These are phyloP conservation scores for Didymella glomerata DNA, from an alignment of 2,329 filamentous ascomycete genomes.

Conservation along the genomic window DNA sequence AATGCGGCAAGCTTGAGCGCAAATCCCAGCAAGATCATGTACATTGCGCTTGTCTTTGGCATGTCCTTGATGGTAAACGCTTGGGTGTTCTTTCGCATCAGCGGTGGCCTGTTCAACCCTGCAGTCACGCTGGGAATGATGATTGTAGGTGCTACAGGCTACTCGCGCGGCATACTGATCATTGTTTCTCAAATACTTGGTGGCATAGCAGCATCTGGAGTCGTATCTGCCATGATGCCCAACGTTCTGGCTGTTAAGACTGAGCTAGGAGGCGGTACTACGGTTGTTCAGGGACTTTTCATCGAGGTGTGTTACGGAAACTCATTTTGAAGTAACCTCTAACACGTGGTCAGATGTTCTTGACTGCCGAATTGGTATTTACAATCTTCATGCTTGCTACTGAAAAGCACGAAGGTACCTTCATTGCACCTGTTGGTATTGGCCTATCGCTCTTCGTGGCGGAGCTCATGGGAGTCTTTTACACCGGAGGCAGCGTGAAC, in stretches of 20 bases:
- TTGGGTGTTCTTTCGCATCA: constrained; percentile 6
- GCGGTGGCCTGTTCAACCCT: neutral
- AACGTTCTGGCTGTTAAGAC: constrained; percentile 55
- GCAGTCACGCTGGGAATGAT: constrained; percentile 14
- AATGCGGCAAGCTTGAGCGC: constrained; percentile 24
- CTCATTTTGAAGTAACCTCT: neutral
- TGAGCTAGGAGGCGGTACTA: constrained; percentile 51
- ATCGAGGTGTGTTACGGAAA: constrained; percentile 15
- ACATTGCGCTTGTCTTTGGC: constrained; percentile 44
- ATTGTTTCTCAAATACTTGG: constrained; percentile 56
- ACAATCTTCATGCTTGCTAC: constrained; percentile 7
- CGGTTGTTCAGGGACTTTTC: constrained; percentile 47
- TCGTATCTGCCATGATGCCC: constrained; percentile 56
- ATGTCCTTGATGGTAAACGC: constrained; percentile 27
- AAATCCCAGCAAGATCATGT: constrained; percentile 36
- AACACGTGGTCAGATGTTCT: constrained; percentile 49
- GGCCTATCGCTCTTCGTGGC: constrained; percentile 57
- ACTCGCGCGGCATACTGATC: constrained; percentile 52
- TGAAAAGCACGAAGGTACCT: constrained; percentile 21
- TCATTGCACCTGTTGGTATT: constrained; percentile 53
- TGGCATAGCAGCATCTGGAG: constrained; percentile 53
- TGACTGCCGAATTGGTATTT: constrained; percentile 2
- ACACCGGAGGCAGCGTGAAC: constrained; percentile 56
- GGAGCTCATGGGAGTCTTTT: constrained; percentile 58
- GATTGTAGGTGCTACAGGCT: constrained; percentile 54